Evolutionary conservation across 129 eudicot species (phyloP).

Genomic region (Flaveria bidentis): DNA sequence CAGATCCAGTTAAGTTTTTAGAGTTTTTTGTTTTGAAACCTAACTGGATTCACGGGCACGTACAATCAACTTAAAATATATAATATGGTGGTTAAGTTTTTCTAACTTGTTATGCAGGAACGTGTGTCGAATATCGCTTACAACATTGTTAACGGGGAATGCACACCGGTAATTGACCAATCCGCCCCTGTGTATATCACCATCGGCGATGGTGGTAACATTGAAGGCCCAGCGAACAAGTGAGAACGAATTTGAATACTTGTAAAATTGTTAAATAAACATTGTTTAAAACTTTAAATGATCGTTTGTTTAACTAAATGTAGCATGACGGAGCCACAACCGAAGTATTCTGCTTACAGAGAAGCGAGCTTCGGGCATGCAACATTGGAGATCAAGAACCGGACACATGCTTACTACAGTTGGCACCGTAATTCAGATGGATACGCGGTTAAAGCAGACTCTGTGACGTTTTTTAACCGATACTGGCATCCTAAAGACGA

Average conservation of each 20-base stretch:
- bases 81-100: neutral
- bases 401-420: constrained; percentile 54
- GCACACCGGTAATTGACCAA: constrained; percentile 47
- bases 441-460: constrained; percentile 51
- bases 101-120: constrained; percentile 28
- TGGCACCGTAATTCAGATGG: constrained; percentile 67
- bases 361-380: constrained; percentile 71
- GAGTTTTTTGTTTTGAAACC: no score
- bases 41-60: no score
- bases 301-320: neutral
- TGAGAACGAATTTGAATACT: constrained; percentile 23
- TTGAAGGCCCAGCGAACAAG: constrained; percentile 61
- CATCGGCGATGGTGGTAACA: constrained; percentile 64
- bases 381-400: constrained; percentile 55
- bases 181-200: constrained; percentile 66
- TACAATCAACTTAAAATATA: no score
- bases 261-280: neutral
- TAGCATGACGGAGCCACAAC: constrained; percentile 69
- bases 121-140: constrained; percentile 60
- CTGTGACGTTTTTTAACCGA: constrained; percentile 45
- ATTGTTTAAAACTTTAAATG: neutral
- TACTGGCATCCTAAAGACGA: constrained; percentile 54
- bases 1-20: no score
- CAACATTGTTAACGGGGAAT: constrained; percentile 53
- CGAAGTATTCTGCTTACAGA: constrained; percentile 56